phyloP scores from a whole-genome alignment of 208 protist species.

The Naegleria fowleri region DNA sequence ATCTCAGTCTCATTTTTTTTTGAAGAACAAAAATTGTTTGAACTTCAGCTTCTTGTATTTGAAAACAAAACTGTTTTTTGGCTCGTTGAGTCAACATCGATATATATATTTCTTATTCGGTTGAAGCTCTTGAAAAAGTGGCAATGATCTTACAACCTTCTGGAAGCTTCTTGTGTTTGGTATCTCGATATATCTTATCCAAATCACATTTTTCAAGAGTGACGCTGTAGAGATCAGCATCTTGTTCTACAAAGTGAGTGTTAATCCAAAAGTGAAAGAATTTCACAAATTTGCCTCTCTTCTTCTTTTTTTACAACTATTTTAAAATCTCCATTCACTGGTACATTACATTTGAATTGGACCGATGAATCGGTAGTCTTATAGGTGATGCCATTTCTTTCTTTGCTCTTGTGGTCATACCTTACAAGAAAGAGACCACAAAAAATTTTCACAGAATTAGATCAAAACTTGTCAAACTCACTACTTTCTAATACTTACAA shows the following conservation, averaged over 20 bases:
- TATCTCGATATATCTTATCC: conserved; percentile 49
- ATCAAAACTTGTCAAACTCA: neutral
- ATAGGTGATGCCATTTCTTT: neutral
- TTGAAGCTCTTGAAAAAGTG: neutral
- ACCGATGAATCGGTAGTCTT: neutral
- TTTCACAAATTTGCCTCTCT: neutral
- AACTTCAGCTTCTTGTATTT: neutral
- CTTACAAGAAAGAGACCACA: too few species aligned
- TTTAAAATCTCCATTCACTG: conserved; percentile 33
- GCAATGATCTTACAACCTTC: neutral
- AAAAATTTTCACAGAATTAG: too few species aligned
- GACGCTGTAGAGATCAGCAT: neutral
- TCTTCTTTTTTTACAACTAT: conserved; percentile 32
- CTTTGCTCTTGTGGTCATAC: neutral
- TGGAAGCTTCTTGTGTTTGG: conserved; percentile 40
- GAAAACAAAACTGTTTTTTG: too few species aligned
- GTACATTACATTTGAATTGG: neutral
- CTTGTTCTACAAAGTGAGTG: conserved; percentile 41
- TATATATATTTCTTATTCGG: too few species aligned
- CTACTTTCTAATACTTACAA: neutral
- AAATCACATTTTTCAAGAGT: conserved; percentile 37
- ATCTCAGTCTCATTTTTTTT: conserved; percentile 16
- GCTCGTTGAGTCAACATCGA: too few species aligned
- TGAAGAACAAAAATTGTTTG: neutral
- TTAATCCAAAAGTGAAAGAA: conserved; percentile 54